Percentiles rank a stretch among this genome's conserved stretches.
Evolutionary conservation across 1,284 basidiomycete genomes (phyloP).

Genomic region (Ceratobasidium sp.): DNA sequence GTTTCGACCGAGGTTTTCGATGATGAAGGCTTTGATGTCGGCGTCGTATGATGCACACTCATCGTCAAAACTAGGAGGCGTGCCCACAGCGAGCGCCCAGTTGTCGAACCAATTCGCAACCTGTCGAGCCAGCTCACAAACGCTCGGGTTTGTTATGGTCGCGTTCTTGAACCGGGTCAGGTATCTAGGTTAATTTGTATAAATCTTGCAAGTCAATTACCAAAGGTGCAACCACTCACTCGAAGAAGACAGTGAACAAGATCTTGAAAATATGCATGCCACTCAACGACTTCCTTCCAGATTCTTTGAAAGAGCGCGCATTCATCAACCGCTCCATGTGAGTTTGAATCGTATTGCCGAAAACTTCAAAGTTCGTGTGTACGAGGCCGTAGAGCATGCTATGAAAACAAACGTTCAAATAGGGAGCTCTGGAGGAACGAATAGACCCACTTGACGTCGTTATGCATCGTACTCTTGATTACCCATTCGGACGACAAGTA

Average conservation of each 20-base stretch:
- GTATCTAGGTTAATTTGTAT: slow-evolving; percentile 57
- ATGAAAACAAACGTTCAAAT: slow-evolving; percentile 10
- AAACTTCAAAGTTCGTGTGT: slow-evolving; percentile 63
- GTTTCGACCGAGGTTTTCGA: slow-evolving; percentile 57
- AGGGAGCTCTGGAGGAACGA: background rate
- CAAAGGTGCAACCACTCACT: slow-evolving; percentile 58
- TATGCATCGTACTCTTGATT: slow-evolving; percentile 67
- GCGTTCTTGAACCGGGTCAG: slow-evolving; percentile 70
- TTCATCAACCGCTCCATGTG: slow-evolving; percentile 61
- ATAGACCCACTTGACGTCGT: slow-evolving; percentile 66
- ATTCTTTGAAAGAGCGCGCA: slow-evolving; percentile 60
- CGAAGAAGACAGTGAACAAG: slow-evolving; percentile 62
- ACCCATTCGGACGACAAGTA: slow-evolving; percentile 73
- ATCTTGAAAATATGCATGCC: slow-evolving; percentile 63
- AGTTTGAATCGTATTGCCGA: slow-evolving; percentile 58
- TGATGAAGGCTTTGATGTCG: slow-evolving; percentile 56
- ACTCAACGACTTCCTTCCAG: slow-evolving; percentile 50
- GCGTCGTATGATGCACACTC: slow-evolving; percentile 50
- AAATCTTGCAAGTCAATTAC: background rate
- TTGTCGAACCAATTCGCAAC: slow-evolving; percentile 60
- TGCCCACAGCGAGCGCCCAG: slow-evolving; percentile 61
- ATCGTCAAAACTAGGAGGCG: slow-evolving; percentile 57
- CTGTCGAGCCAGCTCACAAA: slow-evolving; percentile 59
- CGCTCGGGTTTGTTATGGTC: slow-evolving; percentile 60
- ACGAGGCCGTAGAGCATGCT: slow-evolving; percentile 67